Base-by-base conservation (phyloP, 2,329 filamentous ascomycete species). In the Botryotinia calthae region DNA sequence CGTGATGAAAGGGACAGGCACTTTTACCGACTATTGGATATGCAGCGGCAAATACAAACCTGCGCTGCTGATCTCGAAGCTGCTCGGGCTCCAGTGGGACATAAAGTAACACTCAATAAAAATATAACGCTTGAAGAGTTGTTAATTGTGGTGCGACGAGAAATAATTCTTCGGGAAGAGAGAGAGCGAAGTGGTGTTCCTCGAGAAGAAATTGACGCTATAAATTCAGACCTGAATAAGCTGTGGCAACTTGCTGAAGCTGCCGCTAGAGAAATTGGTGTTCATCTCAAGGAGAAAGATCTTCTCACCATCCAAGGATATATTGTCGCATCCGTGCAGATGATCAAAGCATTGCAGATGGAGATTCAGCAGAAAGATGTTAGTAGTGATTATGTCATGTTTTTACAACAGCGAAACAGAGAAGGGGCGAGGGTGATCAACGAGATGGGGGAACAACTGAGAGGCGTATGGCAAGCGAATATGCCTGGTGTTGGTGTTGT, bases 331-430 rank as follows among this genome's bases (percentile, higher is more conserved):
- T 68, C 62, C 9, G 71, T 63, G 44, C 54, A 51, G 16, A 54
- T 63, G 65, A 56, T 72, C 16, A 54, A 62, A 34, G 56, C 56
- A n/a, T 22, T 72, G 14, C 54, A 59, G 14, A 28, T 56, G 4
- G 65, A 72, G 9, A 51, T 72, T 31, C 44, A 63, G 37, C 64
- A 70, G 34, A 70, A 54, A 14, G 65, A 72, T 28, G 65, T 72
- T 16, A 70, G 65, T n/a, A 69, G 28, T 63, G 71, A 70, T n/a
- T 72, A 70, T 70, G 71, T 72, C 10, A 59, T 70, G 51, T 72
- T 63, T 44, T 56, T 72, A 22, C 71, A 72, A 28, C 65, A 72
- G 28, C 46, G 58, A 42, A 72, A 63, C 40, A 56, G 71, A 22
- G 65, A 63, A 14, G 71, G 65, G 2, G 71, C 65, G 8, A 54